phyloP scores from a whole-genome alignment of 129 eudicot genomes.

The Scalesia atractyloides region DNA sequence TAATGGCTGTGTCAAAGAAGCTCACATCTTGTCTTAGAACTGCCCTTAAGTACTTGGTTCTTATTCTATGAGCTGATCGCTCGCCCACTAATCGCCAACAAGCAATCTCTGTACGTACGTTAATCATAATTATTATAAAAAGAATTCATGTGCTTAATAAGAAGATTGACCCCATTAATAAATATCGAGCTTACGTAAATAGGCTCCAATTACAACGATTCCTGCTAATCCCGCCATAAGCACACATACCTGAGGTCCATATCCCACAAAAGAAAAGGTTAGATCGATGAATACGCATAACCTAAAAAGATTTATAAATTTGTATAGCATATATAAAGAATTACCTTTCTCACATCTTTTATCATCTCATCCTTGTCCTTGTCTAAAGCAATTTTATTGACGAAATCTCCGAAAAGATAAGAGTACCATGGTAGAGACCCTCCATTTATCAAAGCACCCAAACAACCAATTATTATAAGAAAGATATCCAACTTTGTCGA shows the following conservation, averaged over 20 bases:
- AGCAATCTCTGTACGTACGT: slow-evolving; percentile 49
- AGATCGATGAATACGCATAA: not conserved
- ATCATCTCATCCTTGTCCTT: slow-evolving; percentile 57
- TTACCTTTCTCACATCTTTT: slow-evolving; percentile 61
- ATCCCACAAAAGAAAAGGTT: slow-evolving; percentile 1
- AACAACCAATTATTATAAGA: slow-evolving; percentile 62
- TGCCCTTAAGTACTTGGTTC: slow-evolving; percentile 75
- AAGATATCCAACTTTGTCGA: slow-evolving; percentile 57
- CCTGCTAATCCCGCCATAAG: slow-evolving; percentile 70
- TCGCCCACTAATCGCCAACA: slow-evolving; percentile 89
- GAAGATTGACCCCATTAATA: not conserved
- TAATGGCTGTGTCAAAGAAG: slow-evolving; percentile 66
- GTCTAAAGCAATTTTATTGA: slow-evolving; percentile 57
- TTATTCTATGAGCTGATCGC: slow-evolving; percentile 78
- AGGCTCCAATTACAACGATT: slow-evolving; percentile 74
- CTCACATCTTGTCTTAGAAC: slow-evolving; percentile 73
- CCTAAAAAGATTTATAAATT: not conserved
- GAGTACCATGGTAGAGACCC: slow-evolving; percentile 91
- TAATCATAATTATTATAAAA: slow-evolving; percentile 18
- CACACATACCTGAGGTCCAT: slow-evolving; percentile 52
- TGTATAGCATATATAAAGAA: no score
- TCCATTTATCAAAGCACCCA: slow-evolving; percentile 82
- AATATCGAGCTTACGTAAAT: slow-evolving; percentile 48
- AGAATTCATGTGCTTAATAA: not conserved
- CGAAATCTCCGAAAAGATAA: slow-evolving; percentile 66